These are phyloP conservation scores for Fallopia convolvulus DNA, from an alignment of 148 eudicot species.

Conservation along the genomic window DNA sequence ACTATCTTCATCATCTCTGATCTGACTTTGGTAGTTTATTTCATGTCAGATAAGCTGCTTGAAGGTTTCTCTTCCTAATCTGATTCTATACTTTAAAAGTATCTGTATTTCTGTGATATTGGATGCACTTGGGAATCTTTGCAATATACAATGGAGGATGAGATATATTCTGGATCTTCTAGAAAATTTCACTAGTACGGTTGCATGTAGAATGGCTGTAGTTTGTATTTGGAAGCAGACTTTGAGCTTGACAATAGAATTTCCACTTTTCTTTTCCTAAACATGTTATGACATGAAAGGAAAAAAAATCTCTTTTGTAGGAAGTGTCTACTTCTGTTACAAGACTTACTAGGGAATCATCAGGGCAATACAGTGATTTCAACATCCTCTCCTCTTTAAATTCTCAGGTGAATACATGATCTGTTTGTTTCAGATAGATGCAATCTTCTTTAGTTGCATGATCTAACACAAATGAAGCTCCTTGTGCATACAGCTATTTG, in stretches of 20 bases:
- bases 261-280: background rate
- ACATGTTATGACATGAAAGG: background rate
- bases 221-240: background rate
- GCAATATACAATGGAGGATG: background rate
- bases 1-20: constrained; percentile 1
- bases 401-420: constrained; percentile 54
- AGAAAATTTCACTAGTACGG: background rate
- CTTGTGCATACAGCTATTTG: constrained; percentile 58
- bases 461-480: constrained; percentile 20
- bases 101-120: background rate
- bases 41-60: background rate
- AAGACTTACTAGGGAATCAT: constrained; percentile 77
- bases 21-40: background rate
- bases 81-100: background rate
- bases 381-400: constrained; percentile 87
- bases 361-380: constrained; percentile 84
- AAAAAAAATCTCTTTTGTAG: constrained; percentile 23
- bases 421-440: background rate
- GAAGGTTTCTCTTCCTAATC: background rate
- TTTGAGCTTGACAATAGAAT: background rate
- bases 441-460: background rate
- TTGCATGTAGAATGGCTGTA: constrained; percentile 2
- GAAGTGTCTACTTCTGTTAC: constrained; percentile 73
- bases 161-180: background rate
- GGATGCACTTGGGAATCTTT: background rate